A percentile compares a stretch with the other conserved stretches of the same genome.
These are phyloP conservation scores for Pleurotus pulmonarius DNA, from an alignment of 768 basidiomycete species.

Conservation along the genomic window DNA sequence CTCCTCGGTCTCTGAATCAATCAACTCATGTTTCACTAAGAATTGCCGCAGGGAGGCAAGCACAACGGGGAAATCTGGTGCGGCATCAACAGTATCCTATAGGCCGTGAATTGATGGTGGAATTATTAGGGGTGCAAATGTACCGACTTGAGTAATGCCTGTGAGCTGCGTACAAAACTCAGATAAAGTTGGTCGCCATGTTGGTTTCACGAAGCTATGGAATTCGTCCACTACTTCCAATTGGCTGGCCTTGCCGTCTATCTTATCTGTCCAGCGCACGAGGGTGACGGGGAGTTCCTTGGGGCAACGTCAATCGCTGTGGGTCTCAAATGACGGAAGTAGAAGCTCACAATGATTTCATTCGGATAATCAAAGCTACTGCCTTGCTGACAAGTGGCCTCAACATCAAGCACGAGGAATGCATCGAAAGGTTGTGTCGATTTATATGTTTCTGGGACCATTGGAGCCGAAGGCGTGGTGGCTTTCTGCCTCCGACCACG, in stretches of 20 bases:
- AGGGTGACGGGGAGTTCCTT: constrained; percentile 95
- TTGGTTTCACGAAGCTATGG: constrained; percentile 83
- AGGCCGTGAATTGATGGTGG: not conserved
- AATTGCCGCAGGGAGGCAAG: constrained; percentile 62
- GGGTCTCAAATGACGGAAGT: constrained; percentile 3
- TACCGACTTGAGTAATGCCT: constrained; percentile 85
- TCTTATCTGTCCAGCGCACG: constrained; percentile 73
- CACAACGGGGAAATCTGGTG: constrained; percentile 74
- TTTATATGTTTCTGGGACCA: constrained; percentile 10
- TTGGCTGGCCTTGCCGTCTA: constrained; percentile 46
- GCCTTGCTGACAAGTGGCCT: constrained; percentile 74
- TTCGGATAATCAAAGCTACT: constrained; percentile 83
- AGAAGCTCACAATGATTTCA: constrained; percentile 83
- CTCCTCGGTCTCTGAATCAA: constrained; percentile 54
- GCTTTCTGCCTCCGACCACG: not conserved
- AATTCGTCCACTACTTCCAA: constrained; percentile 80
- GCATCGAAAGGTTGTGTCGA: constrained; percentile 58
- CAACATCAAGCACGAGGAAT: constrained; percentile 87
- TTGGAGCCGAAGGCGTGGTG: constrained; percentile 11
- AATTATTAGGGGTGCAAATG: not conserved
- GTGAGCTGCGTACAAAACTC: constrained; percentile 85
- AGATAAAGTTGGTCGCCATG: constrained; percentile 79
- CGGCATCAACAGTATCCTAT: constrained; percentile 76
- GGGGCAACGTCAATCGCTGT: not conserved
- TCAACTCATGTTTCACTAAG: constrained; percentile 66